Conservation (phyloP, 495 filamentous ascomycete species). For the Hypoxylon lienhwacheense region DNA sequence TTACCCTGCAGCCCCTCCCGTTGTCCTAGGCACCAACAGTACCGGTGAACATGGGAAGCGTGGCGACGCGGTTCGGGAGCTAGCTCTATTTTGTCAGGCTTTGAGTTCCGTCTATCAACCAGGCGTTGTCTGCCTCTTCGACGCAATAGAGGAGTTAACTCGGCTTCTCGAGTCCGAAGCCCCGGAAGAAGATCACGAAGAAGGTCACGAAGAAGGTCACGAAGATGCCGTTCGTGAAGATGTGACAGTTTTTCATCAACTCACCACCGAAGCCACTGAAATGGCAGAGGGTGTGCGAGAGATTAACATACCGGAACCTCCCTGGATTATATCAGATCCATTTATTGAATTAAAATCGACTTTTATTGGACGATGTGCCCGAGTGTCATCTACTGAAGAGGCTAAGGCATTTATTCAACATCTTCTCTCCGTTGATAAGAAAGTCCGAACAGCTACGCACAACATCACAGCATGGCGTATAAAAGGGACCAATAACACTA, state of each 20-base stretch:
- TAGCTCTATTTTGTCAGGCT: conserved; percentile 66
- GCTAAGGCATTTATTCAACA: conserved; percentile 70
- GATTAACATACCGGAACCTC: conserved; percentile 45
- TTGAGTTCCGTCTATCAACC: conserved; percentile 65
- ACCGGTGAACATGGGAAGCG: conserved; percentile 58
- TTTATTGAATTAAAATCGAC: conserved; percentile 82
- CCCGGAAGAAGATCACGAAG: conserved; percentile 21
- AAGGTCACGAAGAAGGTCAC: too few species aligned
- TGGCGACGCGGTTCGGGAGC: conserved; percentile 68
- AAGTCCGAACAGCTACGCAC: conserved; percentile 81
- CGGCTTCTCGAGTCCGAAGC: conserved; percentile 33
- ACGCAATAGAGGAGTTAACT: conserved; percentile 70
- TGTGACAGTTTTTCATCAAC: conserved; percentile 4
- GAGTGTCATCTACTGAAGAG: conserved; percentile 66
- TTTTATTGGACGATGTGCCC: conserved; percentile 76
- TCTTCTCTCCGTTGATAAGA: conserved; percentile 77
- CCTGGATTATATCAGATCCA: conserved; percentile 72
- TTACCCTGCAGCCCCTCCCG: conserved; percentile 72
- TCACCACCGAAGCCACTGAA: neutral
- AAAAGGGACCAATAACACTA: conserved; percentile 53
- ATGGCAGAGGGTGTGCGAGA: conserved; percentile 5
- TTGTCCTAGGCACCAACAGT: conserved; percentile 67
- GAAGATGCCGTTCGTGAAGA: conserved; percentile 22
- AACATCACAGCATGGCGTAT: conserved; percentile 76
- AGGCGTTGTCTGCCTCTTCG: conserved; percentile 84